Percentiles rank a stretch among this genome's conserved stretches.
Conservation (phyloP, 192 early-diverging fungal species). For the Backusella tarrabulga region DNA sequence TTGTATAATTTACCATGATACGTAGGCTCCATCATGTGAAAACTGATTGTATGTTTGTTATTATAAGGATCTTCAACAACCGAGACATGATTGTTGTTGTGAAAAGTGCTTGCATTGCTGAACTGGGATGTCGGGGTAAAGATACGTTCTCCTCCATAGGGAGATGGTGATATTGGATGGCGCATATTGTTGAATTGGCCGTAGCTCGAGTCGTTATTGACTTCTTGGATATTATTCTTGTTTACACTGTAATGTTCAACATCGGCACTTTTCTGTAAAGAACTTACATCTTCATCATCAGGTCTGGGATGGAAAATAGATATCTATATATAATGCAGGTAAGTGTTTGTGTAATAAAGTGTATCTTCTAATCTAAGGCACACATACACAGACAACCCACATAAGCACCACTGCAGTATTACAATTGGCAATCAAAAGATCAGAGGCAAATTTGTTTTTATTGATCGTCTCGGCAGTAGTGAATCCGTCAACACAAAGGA, state of each 20-base stretch:
- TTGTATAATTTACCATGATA: neutral
- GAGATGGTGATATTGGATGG: constrained; percentile 12
- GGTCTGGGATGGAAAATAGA: constrained; percentile 24
- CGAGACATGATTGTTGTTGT: neutral
- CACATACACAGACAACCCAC: constrained; percentile 31
- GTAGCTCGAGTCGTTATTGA: neutral
- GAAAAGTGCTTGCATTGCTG: neutral
- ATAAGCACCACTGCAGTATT: constrained; percentile 21
- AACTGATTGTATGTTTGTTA: neutral
- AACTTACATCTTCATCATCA: neutral
- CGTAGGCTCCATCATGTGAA: neutral
- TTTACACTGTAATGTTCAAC: neutral
- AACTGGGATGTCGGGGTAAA: neutral
- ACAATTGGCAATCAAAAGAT: constrained; percentile 28
- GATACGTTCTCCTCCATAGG: neutral
- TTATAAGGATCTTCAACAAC: neutral
- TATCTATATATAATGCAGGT: neutral
- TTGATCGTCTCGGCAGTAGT: constrained; percentile 12
- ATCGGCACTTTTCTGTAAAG: neutral
- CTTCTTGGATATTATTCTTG: neutral
- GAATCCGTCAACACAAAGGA: constrained; percentile 34
- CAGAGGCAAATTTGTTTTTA: constrained; percentile 24
- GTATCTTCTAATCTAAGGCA: no score
- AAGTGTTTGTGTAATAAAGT: no score
- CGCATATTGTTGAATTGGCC: neutral